Percentiles rank a stretch among this genome's conserved stretches.
Conservation (phyloP, 192 early-diverging fungal genomes). For the Podila horticola region DNA sequence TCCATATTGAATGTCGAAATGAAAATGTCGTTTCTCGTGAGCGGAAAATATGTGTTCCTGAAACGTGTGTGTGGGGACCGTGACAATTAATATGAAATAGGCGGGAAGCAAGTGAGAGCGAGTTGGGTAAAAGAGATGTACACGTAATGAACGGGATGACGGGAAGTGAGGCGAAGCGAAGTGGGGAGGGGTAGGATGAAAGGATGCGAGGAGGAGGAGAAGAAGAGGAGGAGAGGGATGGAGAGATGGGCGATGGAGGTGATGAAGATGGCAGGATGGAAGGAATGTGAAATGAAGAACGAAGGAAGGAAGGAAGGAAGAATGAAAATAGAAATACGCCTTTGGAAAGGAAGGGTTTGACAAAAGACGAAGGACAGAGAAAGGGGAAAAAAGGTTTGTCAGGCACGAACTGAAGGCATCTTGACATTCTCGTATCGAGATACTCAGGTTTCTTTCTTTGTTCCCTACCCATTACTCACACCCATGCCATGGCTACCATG, state of each 20-base stretch:
- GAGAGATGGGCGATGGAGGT: background rate
- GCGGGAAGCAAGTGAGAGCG: background rate
- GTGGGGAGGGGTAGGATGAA: background rate
- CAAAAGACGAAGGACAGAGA: background rate
- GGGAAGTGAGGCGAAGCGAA: background rate
- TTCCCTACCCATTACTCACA: background rate
- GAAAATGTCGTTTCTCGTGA: background rate
- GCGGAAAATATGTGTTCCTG: no score
- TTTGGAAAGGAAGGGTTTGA: background rate
- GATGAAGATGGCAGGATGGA: background rate
- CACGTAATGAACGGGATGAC: background rate
- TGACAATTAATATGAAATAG: background rate
- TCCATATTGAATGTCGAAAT: slow-evolving; percentile 24
- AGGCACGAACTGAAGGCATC: background rate
- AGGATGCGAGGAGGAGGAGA: background rate
- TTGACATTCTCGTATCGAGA: no score
- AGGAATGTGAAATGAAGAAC: background rate
- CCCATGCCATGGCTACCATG: background rate
- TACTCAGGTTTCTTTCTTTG: background rate
- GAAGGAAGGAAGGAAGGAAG: background rate
- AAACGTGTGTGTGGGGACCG: background rate
- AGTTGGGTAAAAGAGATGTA: background rate
- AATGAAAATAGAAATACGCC: slow-evolving; percentile 2
- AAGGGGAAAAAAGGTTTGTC: background rate
- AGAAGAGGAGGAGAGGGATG: background rate